Evolutionary conservation across 2,329 filamentous ascomycete genomes (phyloP).

Genomic region (Ophiostoma fasciatum): DNA sequence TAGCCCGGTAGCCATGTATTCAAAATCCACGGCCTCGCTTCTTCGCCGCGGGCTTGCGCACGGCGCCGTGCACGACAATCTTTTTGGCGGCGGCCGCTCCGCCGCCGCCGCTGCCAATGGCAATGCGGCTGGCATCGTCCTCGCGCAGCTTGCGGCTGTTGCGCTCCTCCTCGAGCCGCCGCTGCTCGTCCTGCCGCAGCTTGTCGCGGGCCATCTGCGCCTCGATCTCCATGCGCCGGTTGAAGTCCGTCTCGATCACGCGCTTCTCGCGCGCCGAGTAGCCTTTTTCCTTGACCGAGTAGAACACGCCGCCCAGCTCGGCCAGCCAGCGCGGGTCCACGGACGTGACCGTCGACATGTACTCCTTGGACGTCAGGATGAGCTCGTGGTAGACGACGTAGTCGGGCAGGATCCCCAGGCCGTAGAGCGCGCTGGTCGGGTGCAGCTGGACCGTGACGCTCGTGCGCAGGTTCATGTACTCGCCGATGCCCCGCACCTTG

Average conservation of each 20-base stretch:
- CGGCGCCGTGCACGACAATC: constrained; percentile 44
- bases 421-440: constrained; percentile 85
- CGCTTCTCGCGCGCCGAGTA: constrained; percentile 78
- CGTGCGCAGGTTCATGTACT: constrained; percentile 93
- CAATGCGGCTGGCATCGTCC: constrained; percentile 23
- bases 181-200: constrained; percentile 44
- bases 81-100: constrained; percentile 30
- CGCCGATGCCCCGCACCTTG: constrained; percentile 87
- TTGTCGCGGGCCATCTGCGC: constrained; percentile 82
- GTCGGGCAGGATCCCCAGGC: constrained; percentile 82
- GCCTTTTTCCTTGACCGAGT: constrained; percentile 93
- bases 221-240: constrained; percentile 84
- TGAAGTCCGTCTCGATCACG: constrained; percentile 83
- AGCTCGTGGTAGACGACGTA: constrained; percentile 98
- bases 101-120: constrained; percentile 10
- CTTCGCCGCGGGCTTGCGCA: constrained; percentile 45
- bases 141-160: constrained; percentile 30
- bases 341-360: constrained; percentile 92
- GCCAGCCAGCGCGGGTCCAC: constrained; percentile 97
- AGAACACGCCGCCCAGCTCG: constrained; percentile 92
- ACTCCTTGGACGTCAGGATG: constrained; percentile 91
- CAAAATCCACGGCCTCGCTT: constrained; percentile 39
- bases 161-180: constrained; percentile 32
- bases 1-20: too few species aligned
- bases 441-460: constrained; percentile 90